Evolutionary conservation across 768 basidiomycete genomes (phyloP).

Genomic region (Crassisporium funariophilum): DNA sequence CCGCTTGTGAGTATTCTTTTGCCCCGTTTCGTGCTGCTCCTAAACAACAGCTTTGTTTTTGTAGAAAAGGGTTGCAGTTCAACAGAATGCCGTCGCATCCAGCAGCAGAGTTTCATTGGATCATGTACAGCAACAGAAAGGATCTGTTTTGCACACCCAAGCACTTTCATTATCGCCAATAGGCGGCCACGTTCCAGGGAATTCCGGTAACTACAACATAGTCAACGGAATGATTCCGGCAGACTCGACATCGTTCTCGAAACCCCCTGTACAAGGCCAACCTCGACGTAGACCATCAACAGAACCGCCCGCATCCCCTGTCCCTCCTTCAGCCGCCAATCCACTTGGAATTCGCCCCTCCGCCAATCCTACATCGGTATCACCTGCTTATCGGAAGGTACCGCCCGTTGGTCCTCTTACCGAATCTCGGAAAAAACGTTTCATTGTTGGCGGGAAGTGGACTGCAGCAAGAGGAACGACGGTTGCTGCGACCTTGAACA

Average conservation of each 20-base stretch:
- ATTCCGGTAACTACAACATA: no score
- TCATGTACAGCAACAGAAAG: not conserved
- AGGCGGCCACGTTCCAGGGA: no score
- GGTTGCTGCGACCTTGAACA: slow-evolving; percentile 11
- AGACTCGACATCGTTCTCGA: not conserved
- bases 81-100: slow-evolving; percentile 38
- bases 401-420: not conserved
- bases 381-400: not conserved
- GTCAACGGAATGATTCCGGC: not conserved
- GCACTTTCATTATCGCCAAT: no score
- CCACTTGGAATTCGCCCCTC: slow-evolving; percentile 60
- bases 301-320: no score
- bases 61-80: no score
- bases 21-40: no score
- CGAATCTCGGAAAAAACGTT: slow-evolving; percentile 37
- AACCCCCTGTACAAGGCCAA: slow-evolving; percentile 1
- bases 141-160: not conserved
- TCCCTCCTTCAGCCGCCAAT: slow-evolving; percentile 51
- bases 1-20: no score
- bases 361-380: slow-evolving; percentile 4
- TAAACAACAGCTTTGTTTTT: no score
- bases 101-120: slow-evolving; percentile 35
- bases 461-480: slow-evolving; percentile 33
- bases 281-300: no score
- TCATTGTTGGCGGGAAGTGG: slow-evolving; percentile 53